A percentile compares a stretch with the other conserved stretches of the same genome.
phyloP scores from a whole-genome alignment of 2,329 filamentous ascomycete genomes.

The Huntiella moniliformis region DNA sequence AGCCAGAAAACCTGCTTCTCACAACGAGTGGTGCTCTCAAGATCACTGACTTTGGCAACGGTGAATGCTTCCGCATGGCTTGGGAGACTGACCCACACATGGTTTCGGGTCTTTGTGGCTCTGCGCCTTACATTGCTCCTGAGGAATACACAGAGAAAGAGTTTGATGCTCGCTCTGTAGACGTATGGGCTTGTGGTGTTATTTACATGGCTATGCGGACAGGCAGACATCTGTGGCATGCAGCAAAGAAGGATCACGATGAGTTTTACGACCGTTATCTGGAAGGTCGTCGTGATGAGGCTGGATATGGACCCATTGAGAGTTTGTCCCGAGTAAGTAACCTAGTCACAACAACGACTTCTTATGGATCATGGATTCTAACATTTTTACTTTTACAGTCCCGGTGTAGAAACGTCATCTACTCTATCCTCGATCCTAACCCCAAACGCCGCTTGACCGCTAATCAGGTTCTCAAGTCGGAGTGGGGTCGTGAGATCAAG shows the following conservation, averaged over 20 bases:
- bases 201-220: constrained; percentile 99
- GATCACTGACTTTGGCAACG: constrained; percentile 97
- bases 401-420: constrained; percentile 95
- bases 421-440: constrained; percentile 93
- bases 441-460: constrained; percentile 82
- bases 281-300: constrained; percentile 79
- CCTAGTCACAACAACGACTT: background rate
- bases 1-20: constrained; percentile 87
- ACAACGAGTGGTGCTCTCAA: constrained; percentile 87
- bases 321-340: constrained; percentile 72
- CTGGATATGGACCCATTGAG: constrained; percentile 92
- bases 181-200: constrained; percentile 94
- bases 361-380: background rate
- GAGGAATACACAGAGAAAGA: constrained; percentile 93
- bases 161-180: constrained; percentile 92
- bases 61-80: constrained; percentile 97
- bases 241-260: constrained; percentile 93
- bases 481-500: constrained; percentile 97
- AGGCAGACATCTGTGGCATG: constrained; percentile 83
- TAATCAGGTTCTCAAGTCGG: constrained; percentile 89
- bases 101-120: constrained; percentile 91
- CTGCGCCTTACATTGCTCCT: constrained; percentile 89
- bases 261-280: constrained; percentile 94
- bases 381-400: constrained; percentile 38
- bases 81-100: constrained; percentile 98